These are phyloP conservation scores for Isoetes taiwanensis DNA, from an alignment of 75 land plant species.

Conservation along the genomic window DNA sequence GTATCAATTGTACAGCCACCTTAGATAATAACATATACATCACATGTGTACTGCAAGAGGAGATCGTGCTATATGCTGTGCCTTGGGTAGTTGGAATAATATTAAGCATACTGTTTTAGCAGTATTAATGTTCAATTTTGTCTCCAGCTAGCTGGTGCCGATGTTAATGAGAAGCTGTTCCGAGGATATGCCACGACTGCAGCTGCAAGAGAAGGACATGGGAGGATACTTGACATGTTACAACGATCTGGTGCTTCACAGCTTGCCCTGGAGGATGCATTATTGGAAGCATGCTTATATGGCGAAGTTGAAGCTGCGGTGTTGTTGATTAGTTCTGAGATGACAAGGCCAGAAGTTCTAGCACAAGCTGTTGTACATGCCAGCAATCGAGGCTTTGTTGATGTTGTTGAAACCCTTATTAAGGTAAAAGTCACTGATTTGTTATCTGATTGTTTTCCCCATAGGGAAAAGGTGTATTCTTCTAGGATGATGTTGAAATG, in stretches of 20 bases:
- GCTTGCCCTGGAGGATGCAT: conserved; percentile 68
- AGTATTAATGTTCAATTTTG: too few relatives aligned
- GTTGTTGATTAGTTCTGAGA: conserved; percentile 46
- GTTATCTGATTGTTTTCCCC: background rate
- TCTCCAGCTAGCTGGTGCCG: conserved; percentile 39
- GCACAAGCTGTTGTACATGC: conserved; percentile 61
- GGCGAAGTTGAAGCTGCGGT: conserved; percentile 31
- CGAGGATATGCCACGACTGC: conserved; percentile 72
- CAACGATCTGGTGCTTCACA: conserved; percentile 46
- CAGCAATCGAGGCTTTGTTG: conserved; percentile 46
- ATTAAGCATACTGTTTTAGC: too few relatives aligned
- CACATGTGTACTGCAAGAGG: too few relatives aligned
- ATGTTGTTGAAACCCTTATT: conserved; percentile 42
- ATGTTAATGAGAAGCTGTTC: conserved; percentile 68
- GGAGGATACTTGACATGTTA: conserved; percentile 31
- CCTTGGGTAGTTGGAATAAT: too few relatives aligned
- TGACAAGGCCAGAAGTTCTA: conserved; percentile 39
- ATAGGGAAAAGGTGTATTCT: background rate
- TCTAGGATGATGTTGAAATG: background rate
- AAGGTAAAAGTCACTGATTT: conserved; percentile 16
- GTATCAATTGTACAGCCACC: too few relatives aligned
- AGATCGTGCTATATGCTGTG: too few relatives aligned
- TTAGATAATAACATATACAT: too few relatives aligned
- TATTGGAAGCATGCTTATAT: conserved; percentile 50
- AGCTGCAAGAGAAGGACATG: conserved; percentile 59